These are phyloP conservation scores for Emmonsia crescens DNA, from an alignment of 2,329 filamentous ascomycete genomes.

Conservation along the genomic window DNA sequence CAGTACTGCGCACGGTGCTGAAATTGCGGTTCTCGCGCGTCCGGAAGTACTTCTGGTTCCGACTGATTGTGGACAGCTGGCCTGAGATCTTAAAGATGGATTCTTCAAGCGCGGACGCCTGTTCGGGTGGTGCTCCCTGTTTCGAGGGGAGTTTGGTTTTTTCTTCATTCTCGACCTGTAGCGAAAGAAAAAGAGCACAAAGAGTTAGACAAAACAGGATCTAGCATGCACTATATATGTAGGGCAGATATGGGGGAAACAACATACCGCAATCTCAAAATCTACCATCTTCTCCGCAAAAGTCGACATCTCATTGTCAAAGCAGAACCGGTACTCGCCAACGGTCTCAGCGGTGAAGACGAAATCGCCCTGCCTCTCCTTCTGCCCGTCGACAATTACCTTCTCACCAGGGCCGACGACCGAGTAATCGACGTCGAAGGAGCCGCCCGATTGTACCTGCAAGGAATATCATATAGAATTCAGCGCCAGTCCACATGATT, in stretches of 20 bases:
- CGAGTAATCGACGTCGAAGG: constrained; percentile 91
- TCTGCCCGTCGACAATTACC: constrained; percentile 72
- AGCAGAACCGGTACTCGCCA: constrained; percentile 95
- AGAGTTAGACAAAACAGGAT: neutral
- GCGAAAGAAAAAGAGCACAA: neutral
- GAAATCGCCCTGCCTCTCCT: constrained; percentile 92
- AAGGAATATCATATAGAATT: neutral
- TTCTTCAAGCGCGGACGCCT: constrained; percentile 81
- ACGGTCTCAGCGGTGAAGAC: constrained; percentile 84
- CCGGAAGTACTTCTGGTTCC: constrained; percentile 99
- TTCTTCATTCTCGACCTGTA: constrained; percentile 78
- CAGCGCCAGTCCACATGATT: neutral
- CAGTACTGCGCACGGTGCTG: constrained; percentile 91
- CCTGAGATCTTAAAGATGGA: constrained; percentile 90
- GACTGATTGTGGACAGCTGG: constrained; percentile 83
- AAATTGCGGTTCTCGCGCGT: constrained; percentile 98
- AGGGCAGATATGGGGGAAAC: neutral
- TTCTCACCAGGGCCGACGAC: constrained; percentile 74
- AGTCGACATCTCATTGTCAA: constrained; percentile 96
- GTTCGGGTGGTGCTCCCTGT: constrained; percentile 77
- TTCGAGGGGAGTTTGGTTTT: constrained; percentile 76
- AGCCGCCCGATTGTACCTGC: constrained; percentile 94
- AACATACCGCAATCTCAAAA: constrained; percentile 86
- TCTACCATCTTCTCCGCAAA: constrained; percentile 97
- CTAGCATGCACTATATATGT: neutral